phyloP scores from a whole-genome alignment of 2,329 filamentous ascomycete species.

The Colletotrichum sp. region DNA sequence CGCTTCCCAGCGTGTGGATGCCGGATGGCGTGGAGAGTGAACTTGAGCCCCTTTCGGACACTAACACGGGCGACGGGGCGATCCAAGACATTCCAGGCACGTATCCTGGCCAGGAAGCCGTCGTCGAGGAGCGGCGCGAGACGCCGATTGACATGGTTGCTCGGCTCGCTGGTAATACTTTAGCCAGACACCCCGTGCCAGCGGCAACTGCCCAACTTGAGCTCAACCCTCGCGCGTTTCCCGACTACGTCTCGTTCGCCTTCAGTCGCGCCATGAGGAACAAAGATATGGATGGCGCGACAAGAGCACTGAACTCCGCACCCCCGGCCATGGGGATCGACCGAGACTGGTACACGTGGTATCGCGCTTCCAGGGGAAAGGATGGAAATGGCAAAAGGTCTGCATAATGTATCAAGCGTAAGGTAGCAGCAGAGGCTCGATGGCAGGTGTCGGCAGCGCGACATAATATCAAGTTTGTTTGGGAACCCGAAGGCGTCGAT shows the following conservation, averaged over 20 bases:
- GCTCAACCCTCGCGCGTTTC: neutral
- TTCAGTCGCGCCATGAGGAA: neutral
- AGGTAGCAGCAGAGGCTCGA: neutral
- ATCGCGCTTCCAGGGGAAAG: neutral
- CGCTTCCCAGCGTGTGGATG: neutral
- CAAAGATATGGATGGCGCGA: neutral
- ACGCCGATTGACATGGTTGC: neutral
- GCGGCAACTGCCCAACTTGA: neutral
- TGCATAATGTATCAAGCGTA: neutral
- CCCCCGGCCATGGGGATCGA: neutral
- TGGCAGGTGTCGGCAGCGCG: neutral
- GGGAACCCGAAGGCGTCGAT: neutral
- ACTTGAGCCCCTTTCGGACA: neutral
- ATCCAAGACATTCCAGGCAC: neutral
- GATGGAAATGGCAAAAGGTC: neutral
- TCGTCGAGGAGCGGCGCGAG: neutral
- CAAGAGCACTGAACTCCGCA: neutral
- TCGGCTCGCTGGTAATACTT: neutral
- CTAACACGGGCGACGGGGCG: neutral
- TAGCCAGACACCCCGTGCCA: neutral
- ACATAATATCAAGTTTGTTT: neutral
- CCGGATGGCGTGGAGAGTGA: neutral
- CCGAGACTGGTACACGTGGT: neutral
- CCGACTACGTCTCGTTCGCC: neutral
- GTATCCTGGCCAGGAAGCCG: neutral